phyloP scores from a whole-genome alignment of 441 rosid species.

The Pelargonium myrrhifolium region DNA sequence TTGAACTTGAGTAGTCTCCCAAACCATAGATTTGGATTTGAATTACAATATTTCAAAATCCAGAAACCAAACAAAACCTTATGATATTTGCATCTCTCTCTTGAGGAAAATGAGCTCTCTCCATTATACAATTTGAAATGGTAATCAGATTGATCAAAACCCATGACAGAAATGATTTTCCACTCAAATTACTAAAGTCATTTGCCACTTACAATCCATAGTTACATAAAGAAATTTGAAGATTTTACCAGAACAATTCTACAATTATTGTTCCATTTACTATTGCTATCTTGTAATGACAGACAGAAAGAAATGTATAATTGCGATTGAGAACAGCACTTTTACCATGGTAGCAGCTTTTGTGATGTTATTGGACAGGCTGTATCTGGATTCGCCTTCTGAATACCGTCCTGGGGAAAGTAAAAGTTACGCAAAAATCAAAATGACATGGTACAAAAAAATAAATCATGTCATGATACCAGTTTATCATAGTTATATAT shows the following conservation, averaged over 20 bases:
- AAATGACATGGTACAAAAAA: neutral
- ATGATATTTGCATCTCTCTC: too few species aligned
- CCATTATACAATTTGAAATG: neutral
- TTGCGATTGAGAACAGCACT: neutral
- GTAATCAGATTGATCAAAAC: neutral
- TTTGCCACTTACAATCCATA: neutral
- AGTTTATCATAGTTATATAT: neutral
- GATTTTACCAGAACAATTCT: neutral
- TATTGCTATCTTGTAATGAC: neutral
- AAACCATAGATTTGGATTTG: too few species aligned
- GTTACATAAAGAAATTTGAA: neutral
- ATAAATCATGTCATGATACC: neutral
- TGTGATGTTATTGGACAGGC: conserved; percentile 28
- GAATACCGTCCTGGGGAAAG: conserved; percentile 41
- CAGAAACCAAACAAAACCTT: too few species aligned
- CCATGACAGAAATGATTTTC: neutral
- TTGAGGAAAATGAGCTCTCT: neutral
- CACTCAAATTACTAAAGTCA: neutral
- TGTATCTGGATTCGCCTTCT: conserved; percentile 59
- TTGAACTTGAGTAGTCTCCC: too few species aligned
- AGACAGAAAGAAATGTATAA: neutral
- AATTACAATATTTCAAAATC: too few species aligned
- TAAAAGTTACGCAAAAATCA: conserved; percentile 7
- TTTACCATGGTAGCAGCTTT: conserved; percentile 40
- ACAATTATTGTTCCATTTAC: neutral